Base-by-base conservation (phyloP, 208 protist species). In the Polymyxa betae region DNA sequence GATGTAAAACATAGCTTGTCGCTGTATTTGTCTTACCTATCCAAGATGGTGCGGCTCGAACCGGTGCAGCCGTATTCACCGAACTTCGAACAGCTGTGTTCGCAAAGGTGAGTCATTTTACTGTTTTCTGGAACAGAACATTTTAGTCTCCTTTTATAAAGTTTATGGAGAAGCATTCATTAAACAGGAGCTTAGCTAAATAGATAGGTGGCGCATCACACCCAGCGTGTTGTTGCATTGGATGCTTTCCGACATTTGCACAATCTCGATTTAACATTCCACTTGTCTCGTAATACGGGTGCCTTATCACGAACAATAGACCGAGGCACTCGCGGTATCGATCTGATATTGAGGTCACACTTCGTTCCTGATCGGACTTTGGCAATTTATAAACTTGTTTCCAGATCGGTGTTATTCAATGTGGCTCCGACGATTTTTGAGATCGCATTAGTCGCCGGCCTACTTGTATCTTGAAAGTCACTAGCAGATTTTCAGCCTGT, bases 271-370 rank as follows among this genome's bases (percentile, higher is more conserved):
- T 24, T 92, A 66, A 0, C 20, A 0, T 95, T 92, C 88, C 93
- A 95, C 87, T 60, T 93, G 0, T 52, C 77, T 0, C 44, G 91
- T 0, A 90, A 93, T 89, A 95, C 93, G 5, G 93, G 93, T 38
- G 92, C 88, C 1, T 90, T 94, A 32, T 54, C 93, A n/a, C 91
- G 91, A 0, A 88, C 92, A 29, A 88, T 95, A 41, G 92, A 93
- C 43, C 89, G 93, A 5, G 93, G 93, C 0, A 90, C 87, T 5
- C 1, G 24, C 35, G 52, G 54, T 41, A 90, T 93, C 45, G 43
- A 78, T 41, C 89, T 46, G 29, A 20, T 93, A 0, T 60, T 93
- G 43, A 45, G n/a, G 32, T 45, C 88, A 38, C 90, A 92, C 88
- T 32, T 45, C 88, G n/a, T n/a, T 93, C 45, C 91, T 92, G 82